A percentile compares a stretch with the other conserved stretches of the same genome.
phyloP scores from a whole-genome alignment of 495 filamentous ascomycete species.

The Cercophora samala region DNA sequence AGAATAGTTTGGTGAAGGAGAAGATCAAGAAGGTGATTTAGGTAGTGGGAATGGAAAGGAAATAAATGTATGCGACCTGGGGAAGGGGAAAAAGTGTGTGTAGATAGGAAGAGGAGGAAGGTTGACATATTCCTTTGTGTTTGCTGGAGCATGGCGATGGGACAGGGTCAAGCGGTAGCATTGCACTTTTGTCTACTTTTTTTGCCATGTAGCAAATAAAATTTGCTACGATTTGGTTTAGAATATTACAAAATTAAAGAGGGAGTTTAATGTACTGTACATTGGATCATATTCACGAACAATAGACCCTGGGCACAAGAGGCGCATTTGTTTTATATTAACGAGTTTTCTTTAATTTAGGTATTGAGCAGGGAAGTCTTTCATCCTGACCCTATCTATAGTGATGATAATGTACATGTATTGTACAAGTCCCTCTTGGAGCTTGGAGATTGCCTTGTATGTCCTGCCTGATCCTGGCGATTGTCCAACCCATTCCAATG shows the following conservation, averaged over 20 bases:
- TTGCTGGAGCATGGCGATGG: not conserved
- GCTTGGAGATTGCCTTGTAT: not conserved
- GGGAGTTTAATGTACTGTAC: too few species aligned
- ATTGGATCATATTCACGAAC: too few species aligned
- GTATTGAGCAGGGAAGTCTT: not conserved
- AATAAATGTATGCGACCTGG: not conserved
- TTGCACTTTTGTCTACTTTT: not conserved
- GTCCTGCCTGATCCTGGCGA: not conserved
- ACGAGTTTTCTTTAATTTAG: too few species aligned
- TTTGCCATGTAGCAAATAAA: too few species aligned
- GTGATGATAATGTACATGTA: not conserved
- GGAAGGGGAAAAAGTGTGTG: not conserved
- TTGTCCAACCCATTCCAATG: not conserved
- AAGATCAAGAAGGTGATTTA: constrained; percentile 8
- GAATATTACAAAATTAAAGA: too few species aligned
- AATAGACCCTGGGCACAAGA: too few species aligned
- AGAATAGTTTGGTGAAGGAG: constrained; percentile 35
- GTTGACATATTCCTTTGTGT: not conserved
- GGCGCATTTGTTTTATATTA: too few species aligned
- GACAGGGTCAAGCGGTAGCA: not conserved
- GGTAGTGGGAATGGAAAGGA: not conserved
- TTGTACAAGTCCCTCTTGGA: not conserved
- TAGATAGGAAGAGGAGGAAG: constrained; percentile 1
- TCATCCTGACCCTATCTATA: not conserved
- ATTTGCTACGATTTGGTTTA: too few species aligned